Percentiles rank a stretch among this genome's conserved stretches.
phyloP scores from a whole-genome alignment of 2,329 filamentous ascomycete genomes.

The Chaetomiaceae sp. region DNA sequence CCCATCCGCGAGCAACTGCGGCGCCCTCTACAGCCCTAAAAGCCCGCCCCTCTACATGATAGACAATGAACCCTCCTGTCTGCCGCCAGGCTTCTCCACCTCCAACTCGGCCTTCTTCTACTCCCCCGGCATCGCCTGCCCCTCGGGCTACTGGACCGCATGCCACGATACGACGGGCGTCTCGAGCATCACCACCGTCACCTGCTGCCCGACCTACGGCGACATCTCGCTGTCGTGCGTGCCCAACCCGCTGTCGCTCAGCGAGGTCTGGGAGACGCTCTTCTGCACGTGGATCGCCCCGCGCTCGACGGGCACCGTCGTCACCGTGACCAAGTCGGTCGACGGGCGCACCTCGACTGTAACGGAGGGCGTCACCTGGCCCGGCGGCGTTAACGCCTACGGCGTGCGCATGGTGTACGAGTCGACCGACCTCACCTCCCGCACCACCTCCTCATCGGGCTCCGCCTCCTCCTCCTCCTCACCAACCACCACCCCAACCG shows the following conservation, averaged over 20 bases:
- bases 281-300: conserved; percentile 35
- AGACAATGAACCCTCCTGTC: conserved; percentile 28
- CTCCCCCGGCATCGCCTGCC: conserved; percentile 22
- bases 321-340: conserved; percentile 28
- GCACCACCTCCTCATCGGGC: not conserved
- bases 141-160: conserved; percentile 23
- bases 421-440: conserved; percentile 21
- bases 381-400: conserved; percentile 32
- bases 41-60: conserved; percentile 18
- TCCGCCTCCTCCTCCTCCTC: not conserved
- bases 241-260: conserved; percentile 15
- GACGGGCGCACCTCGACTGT: conserved; percentile 27
- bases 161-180: conserved; percentile 31
- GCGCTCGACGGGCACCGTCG: conserved; percentile 15
- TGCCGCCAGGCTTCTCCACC: conserved; percentile 29
- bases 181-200: conserved; percentile 32
- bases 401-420: conserved; percentile 35
- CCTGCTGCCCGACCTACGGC: conserved; percentile 32
- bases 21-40: conserved; percentile 18
- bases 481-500: not conserved
- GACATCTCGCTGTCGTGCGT: conserved; percentile 31
- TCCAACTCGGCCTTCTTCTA: conserved; percentile 29
- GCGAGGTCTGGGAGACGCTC: conserved; percentile 10
- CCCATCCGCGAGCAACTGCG: conserved; percentile 21
- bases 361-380: conserved; percentile 21